Percentiles rank a stretch among this genome's conserved stretches.
Evolutionary conservation across 164 flowering plant species (phyloP).

Genomic region (Platanus orientalis): DNA sequence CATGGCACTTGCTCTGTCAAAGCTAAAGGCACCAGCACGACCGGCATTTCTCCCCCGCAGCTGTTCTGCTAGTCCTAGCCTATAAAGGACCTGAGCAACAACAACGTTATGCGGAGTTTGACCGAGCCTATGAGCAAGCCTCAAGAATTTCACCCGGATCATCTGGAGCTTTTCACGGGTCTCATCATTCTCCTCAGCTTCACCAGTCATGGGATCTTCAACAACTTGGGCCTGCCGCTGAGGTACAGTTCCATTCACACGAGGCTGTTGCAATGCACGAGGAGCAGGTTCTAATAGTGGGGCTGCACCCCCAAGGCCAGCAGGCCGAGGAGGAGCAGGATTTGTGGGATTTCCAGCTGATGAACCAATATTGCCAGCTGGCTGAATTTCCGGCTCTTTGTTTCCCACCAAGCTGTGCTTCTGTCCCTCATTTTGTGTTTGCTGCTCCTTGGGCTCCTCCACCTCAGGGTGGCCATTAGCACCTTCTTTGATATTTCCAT

Average conservation of each 20-base stretch:
- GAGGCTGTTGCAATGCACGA: constrained; percentile 61
- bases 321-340: constrained; percentile 55
- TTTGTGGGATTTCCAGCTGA: constrained; percentile 27
- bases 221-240: constrained; percentile 46
- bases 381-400: constrained; percentile 13
- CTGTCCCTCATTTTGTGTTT: constrained; percentile 12
- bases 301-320: constrained; percentile 94
- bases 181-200: constrained; percentile 83
- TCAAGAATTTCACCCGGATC: constrained; percentile 91
- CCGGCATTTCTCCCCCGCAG: constrained; percentile 80
- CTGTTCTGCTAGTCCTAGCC: constrained; percentile 96
- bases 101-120: constrained; percentile 99
- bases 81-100: constrained; percentile 94
- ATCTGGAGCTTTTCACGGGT: constrained; percentile 95
- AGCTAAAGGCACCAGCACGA: constrained; percentile 87
- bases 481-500: constrained; percentile 21
- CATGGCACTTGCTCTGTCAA: constrained; percentile 98
- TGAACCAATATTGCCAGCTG: constrained; percentile 14
- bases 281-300: constrained; percentile 76
- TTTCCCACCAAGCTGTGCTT: not conserved
- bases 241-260: constrained; percentile 63
- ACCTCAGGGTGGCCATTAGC: constrained; percentile 12
- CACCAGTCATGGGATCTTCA: constrained; percentile 65
- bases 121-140: constrained; percentile 97
- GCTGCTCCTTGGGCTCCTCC: constrained; percentile 25